Percentiles rank a stretch among this genome's conserved stretches.
These are phyloP conservation scores for Fusarium sp. DNA, from an alignment of 2,329 filamentous ascomycete genomes.

Conservation along the genomic window DNA sequence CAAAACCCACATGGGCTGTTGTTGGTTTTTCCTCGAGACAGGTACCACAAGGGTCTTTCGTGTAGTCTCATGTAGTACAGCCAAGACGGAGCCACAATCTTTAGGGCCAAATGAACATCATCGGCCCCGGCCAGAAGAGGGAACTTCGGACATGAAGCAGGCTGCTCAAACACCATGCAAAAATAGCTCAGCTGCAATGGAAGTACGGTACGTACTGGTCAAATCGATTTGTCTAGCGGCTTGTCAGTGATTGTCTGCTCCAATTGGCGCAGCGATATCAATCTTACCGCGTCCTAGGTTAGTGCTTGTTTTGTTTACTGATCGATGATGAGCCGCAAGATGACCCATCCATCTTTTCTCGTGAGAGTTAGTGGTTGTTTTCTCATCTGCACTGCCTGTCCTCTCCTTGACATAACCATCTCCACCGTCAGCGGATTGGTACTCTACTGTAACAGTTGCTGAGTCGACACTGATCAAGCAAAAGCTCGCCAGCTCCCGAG, in stretches of 20 bases:
- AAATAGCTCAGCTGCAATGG: constrained; percentile 45
- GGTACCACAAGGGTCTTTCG: constrained; percentile 34
- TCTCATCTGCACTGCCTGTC: constrained; percentile 28
- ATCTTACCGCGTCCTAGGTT: constrained; percentile 13
- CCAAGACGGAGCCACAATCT: constrained; percentile 40
- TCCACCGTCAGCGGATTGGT: constrained; percentile 40
- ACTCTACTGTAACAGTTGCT: constrained; percentile 44
- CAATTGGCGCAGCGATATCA: constrained; percentile 37
- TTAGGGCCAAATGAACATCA: constrained; percentile 32
- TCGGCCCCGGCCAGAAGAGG: constrained; percentile 36
- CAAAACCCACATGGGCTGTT: constrained; percentile 42
- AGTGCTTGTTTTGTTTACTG: background rate
- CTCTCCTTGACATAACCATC: constrained; percentile 34
- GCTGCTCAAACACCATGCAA: constrained; percentile 34
- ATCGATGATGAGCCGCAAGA: constrained; percentile 44
- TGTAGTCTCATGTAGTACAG: constrained; percentile 39
- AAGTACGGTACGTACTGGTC: constrained; percentile 8
- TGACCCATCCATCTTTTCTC: constrained; percentile 29
- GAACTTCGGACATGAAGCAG: constrained; percentile 36
- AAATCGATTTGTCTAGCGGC: constrained; percentile 41
- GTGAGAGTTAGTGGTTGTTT: constrained; percentile 33
- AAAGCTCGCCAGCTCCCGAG: constrained; percentile 44
- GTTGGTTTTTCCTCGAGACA: constrained; percentile 33
- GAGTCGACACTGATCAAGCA: constrained; percentile 41
- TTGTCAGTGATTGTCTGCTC: constrained; percentile 44